Evolutionary conservation across 768 basidiomycete genomes (phyloP), one percentile per base, ranked within the genome.

Genomic region (Xerocomellus amylosporus): DNA sequence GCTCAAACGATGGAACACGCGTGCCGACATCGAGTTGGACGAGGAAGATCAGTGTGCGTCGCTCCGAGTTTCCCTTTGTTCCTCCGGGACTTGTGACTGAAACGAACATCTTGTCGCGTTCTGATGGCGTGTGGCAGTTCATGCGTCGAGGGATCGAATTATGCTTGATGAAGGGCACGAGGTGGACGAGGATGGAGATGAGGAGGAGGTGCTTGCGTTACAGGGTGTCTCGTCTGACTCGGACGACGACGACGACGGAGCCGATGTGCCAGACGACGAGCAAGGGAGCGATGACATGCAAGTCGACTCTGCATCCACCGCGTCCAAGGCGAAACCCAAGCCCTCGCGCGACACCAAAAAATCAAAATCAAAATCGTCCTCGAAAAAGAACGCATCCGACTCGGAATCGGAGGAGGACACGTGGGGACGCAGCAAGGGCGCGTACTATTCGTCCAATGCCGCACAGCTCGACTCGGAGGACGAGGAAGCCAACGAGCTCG

Each of bases 361-460:
- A 49, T 24, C 24, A 4, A 24, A 24, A 24, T 20, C 58, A 33
- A 62, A 49, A 47, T 19, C 61, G n/a, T 28, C 47, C 17, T 37
- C 45, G 3, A 41, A 28, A 6, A 55, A 51, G 40, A 9, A 44
- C 13, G 5, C 60, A 5, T 61, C 60, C 30, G 64, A 61, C 42
- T 65, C 67, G 2, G 72, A 71, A 12, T 60, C 61, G 12, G 81
- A 81, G 47, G 81, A 81, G 54, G 83, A 81, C 70, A 82, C 80
- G 1, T 98, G 94, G 94, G 94, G 94, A 10, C 78, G 75, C 55
- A 82, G 84, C 58, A 87, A 86, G 71, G 78, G 83, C 38, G 86
- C 83, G 5, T 98, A 95, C 72, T 96, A 96, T 66, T 83, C 90
- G 4, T 90, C 88, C 5, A 93, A 92, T 68, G 91, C 89, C 31